A percentile compares a stretch with the other conserved stretches of the same genome.
Evolutionary conservation across 441 rosid species (phyloP).

Genomic region (Populus hybrid): DNA sequence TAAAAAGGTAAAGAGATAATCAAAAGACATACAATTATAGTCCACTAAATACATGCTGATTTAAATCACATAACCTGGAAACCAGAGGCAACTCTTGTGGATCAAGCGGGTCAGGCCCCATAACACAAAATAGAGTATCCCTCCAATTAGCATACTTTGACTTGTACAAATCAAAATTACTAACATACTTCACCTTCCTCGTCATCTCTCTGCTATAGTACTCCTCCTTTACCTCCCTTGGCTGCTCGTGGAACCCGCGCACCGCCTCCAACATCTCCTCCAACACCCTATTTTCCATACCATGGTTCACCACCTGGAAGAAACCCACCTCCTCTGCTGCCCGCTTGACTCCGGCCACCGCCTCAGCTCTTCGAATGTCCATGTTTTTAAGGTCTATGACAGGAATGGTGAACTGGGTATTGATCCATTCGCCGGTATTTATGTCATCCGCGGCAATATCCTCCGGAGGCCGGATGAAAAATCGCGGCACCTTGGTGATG

Average conservation of each 20-base stretch:
- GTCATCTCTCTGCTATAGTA: slow-evolving; percentile 26
- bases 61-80: slow-evolving; percentile 18
- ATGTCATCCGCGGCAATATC: neutral
- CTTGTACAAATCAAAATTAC: slow-evolving; percentile 30
- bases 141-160: slow-evolving; percentile 34
- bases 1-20: no score
- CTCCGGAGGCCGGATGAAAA: slow-evolving; percentile 32
- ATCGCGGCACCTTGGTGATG: slow-evolving; percentile 20
- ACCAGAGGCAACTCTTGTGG: slow-evolving; percentile 26
- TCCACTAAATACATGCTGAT: neutral
- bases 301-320: slow-evolving; percentile 50
- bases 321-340: slow-evolving; percentile 41
- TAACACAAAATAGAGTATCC: slow-evolving; percentile 20
- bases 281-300: slow-evolving; percentile 13
- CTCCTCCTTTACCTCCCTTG: slow-evolving; percentile 23
- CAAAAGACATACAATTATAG: neutral
- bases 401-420: slow-evolving; percentile 17
- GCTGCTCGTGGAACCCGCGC: slow-evolving; percentile 31
- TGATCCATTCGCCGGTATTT: neutral
- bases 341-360: slow-evolving; percentile 8
- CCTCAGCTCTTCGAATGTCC: neutral
- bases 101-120: slow-evolving; percentile 24
- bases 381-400: slow-evolving; percentile 23
- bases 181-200: slow-evolving; percentile 20
- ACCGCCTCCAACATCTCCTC: slow-evolving; percentile 26